Conservation (phyloP, 1,284 basidiomycete genomes). For the Moniliophthora roreri region DNA sequence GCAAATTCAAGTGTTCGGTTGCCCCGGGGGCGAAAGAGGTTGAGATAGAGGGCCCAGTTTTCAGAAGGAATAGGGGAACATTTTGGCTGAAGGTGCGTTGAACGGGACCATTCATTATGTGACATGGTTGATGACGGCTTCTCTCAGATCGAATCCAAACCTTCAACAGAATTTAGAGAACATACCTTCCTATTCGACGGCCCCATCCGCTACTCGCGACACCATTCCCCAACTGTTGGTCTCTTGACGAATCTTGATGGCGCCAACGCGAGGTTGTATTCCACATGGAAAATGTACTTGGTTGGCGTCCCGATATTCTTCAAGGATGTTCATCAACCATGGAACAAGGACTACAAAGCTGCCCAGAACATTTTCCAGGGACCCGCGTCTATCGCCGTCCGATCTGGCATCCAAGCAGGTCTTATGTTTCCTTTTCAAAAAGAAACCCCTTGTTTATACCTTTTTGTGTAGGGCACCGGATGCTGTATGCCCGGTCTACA, state of each 20-base stretch:
- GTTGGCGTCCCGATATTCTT: constrained; percentile 61
- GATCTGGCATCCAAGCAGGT: constrained; percentile 60
- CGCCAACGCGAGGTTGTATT: constrained; percentile 55
- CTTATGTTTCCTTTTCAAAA: no score
- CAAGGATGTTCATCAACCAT: constrained; percentile 56
- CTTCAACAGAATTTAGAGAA: constrained; percentile 27
- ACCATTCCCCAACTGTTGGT: constrained; percentile 69
- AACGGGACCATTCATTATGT: background rate
- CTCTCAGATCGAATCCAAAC: constrained; percentile 34
- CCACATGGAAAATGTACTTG: constrained; percentile 78
- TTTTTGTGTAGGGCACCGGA: constrained; percentile 45
- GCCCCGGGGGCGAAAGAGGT: constrained; percentile 58
- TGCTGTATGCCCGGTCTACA: constrained; percentile 72
- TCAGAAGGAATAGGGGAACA: constrained; percentile 51
- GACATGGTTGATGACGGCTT: background rate
- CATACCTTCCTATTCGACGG: constrained; percentile 69
- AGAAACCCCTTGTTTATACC: no score
- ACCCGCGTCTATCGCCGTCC: constrained; percentile 58
- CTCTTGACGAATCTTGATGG: constrained; percentile 58
- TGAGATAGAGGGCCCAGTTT: constrained; percentile 52
- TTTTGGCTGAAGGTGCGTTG: constrained; percentile 65
- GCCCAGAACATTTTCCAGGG: constrained; percentile 70
- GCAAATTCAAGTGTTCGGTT: constrained; percentile 57
- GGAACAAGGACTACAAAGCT: constrained; percentile 66
- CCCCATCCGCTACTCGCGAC: constrained; percentile 66